Percentiles rank a stretch among this genome's conserved stretches.
These are phyloP conservation scores for Chrysopogon serrulatus DNA, from an alignment of 176 grass and related monocot species.

Conservation along the genomic window DNA sequence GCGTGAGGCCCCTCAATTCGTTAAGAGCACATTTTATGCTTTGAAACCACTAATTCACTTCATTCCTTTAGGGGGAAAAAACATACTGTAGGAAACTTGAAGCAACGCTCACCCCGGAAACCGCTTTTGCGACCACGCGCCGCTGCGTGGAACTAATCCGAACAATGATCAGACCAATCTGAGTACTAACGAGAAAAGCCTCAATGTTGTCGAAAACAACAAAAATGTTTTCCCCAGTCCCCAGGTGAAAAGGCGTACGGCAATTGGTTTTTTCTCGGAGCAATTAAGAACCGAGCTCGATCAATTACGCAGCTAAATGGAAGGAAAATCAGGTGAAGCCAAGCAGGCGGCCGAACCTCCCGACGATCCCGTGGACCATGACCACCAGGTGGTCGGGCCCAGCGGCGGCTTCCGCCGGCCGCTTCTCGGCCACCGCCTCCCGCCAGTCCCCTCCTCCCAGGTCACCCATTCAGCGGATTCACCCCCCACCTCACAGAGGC, in stretches of 20 bases:
- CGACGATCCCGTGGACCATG: constrained; percentile 79
- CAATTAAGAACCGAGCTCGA: neutral
- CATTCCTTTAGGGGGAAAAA: too few relatives aligned
- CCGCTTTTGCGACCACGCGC: neutral
- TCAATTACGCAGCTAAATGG: constrained; percentile 9
- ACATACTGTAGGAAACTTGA: too few relatives aligned
- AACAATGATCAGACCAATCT: neutral
- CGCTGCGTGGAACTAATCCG: neutral
- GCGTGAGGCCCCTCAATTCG: neutral
- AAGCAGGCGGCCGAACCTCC: constrained; percentile 32
- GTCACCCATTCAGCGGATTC: constrained; percentile 28
- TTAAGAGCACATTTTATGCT: neutral
- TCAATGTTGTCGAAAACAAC: neutral
- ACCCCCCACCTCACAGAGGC: neutral
- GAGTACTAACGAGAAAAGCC: neutral
- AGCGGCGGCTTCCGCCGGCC: neutral
- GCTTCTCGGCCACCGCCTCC: neutral
- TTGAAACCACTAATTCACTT: neutral
- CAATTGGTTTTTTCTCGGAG: neutral
- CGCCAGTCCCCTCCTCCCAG: neutral
- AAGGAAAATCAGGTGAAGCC: neutral
- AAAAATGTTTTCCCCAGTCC: neutral
- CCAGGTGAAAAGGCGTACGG: neutral
- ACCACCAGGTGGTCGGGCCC: constrained; percentile 56
- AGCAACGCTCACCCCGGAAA: too few relatives aligned